Evolutionary conservation across 352 stramenopile genomes (phyloP), one percentile per base, ranked within the genome.

Genomic region (Pythium insidiosum): DNA sequence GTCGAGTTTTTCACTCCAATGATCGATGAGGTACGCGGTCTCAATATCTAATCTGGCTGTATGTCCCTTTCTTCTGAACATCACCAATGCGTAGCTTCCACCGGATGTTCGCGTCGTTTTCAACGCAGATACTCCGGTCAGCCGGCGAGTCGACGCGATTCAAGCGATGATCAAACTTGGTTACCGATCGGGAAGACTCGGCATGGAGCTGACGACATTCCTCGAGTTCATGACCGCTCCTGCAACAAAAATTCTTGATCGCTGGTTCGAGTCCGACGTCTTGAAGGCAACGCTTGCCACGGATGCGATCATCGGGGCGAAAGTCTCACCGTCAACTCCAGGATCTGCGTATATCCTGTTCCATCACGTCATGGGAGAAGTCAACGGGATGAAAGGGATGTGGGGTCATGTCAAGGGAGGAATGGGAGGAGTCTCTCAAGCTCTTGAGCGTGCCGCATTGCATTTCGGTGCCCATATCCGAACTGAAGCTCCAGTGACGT

Each of bases 331-430:
- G 1, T 91, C 73, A 16, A 87, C 77, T 9, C 80, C 82, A 34
- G 86, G 86, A 31, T 95, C 82, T 2, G 86, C 79, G 0, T 96
- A 96, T 49, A 93, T 96, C 35, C 53, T 96, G 16, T 85, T 96
- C 20, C 86, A 96, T 36, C 86, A 95, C 44, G 88, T 96, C 18
- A 96, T 96, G 86, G 86, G 86, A 16, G 86, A 96, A 64, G 77
- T 90, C 15, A 87, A 90, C 31, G 84, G 84, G 16, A 51, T 88
- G 9, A 92, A 93, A 37, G 85, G 85, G 13, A 79, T 81, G 38
- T 96, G 87, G 87, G 80, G 82, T 0, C 88, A 96, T 39, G 83
- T 96, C 20, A 81, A 89, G 53, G 87, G 86, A 6, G 86, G 86
- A 5, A 96, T 96, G 86, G 86, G 86, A 7, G 54, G 58, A 0